A percentile compares a stretch with the other conserved stretches of the same genome.
phyloP scores from a whole-genome alignment of 495 filamentous ascomycete genomes.

The Antarctomyces pellizariae region DNA sequence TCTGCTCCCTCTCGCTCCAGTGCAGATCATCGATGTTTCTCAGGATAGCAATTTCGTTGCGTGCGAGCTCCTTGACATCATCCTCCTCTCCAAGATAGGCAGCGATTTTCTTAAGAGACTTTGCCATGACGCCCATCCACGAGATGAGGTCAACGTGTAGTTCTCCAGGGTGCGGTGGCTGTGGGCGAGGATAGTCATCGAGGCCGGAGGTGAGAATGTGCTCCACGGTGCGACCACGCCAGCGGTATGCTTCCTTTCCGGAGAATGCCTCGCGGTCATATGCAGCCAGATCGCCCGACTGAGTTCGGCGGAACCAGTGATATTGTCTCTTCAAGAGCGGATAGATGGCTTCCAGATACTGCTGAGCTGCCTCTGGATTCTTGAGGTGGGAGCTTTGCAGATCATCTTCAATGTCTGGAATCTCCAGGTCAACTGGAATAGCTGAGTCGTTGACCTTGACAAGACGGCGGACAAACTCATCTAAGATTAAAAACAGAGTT shows the following conservation, averaged over 20 bases:
- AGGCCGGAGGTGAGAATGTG: conserved; percentile 85
- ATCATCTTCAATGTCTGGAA: too few relatives aligned
- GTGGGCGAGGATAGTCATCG: conserved; percentile 85
- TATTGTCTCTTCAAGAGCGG: conserved; percentile 84
- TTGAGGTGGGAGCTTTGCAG: conserved; percentile 36
- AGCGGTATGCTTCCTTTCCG: conserved; percentile 75
- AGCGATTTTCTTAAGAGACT: conserved; percentile 56
- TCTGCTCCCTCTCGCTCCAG: conserved; percentile 57
- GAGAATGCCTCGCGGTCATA: conserved; percentile 81
- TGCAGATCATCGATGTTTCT: conserved; percentile 86
- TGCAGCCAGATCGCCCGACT: conserved; percentile 68
- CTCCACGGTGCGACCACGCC: conserved; percentile 70
- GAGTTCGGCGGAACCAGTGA: conserved; percentile 82
- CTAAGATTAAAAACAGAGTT: conserved; percentile 79
- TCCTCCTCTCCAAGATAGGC: conserved; percentile 42
- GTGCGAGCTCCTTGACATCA: conserved; percentile 47
- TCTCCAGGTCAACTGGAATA: neutral
- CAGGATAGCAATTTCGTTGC: conserved; percentile 52
- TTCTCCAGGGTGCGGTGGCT: conserved; percentile 95
- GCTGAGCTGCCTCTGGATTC: conserved; percentile 39
- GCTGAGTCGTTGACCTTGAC: conserved; percentile 11
- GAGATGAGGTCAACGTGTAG: conserved; percentile 85
- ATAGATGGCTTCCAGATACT: conserved; percentile 64
- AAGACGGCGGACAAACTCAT: conserved; percentile 59
- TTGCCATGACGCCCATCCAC: conserved; percentile 91